phyloP scores from a whole-genome alignment of 176 grass and related monocot species.

The Pharus latifolius region DNA sequence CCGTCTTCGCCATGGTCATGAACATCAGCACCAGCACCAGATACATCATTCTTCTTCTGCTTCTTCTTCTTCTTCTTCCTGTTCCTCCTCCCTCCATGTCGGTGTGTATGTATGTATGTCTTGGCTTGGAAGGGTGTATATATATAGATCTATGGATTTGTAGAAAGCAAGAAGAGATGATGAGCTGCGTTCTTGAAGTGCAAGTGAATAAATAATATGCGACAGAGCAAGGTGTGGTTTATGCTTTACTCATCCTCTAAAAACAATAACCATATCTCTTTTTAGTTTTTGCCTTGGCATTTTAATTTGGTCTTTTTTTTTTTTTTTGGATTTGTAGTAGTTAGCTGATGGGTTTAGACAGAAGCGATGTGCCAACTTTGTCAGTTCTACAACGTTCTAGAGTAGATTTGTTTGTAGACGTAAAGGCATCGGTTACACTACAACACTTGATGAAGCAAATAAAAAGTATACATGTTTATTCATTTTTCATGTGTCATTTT shows the following conservation, averaged over 20 bases:
- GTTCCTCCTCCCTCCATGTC: constrained; percentile 18
- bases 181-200: constrained; percentile 48
- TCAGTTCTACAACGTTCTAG: too few species aligned
- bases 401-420: too few species aligned
- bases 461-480: too few species aligned
- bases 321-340: not conserved
- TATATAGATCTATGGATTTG: too few species aligned
- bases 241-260: constrained; percentile 61
- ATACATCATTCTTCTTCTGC: not conserved
- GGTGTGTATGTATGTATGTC: not conserved
- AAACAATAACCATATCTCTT: not conserved
- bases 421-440: too few species aligned
- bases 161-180: not conserved
- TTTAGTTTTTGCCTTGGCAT: not conserved
- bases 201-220: constrained; percentile 38
- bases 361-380: too few species aligned
- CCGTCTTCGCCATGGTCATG: not conserved
- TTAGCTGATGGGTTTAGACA: too few species aligned
- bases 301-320: constrained; percentile 10
- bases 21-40: not conserved
- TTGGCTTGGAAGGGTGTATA: constrained; percentile 44
- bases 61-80: not conserved
- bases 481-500: too few species aligned
- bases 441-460: too few species aligned
- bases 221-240: constrained; percentile 42